Evolutionary conservation across 495 filamentous ascomycete species (phyloP), one percentile per base, ranked within the genome.

Genomic region (Pseudevernia furfuracea): DNA sequence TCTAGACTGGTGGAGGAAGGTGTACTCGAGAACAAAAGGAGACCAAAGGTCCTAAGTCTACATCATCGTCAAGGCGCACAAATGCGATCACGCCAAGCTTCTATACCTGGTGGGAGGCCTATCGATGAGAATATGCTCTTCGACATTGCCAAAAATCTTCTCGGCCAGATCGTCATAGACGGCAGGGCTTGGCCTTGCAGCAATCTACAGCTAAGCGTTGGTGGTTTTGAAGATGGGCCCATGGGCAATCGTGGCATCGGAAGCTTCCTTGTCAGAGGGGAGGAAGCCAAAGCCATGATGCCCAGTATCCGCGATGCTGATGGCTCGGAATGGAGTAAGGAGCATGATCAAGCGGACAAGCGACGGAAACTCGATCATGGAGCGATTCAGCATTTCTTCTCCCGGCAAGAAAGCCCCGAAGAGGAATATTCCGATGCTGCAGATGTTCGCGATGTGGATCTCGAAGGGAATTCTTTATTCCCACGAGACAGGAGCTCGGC

Each of bases 1-100:
- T 86, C 87, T 28, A 85, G 94, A 56, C 80, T 97, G 37, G 88
- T 96, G 9, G 92, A 97, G 67, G 94, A 97, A 74, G 93, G 92
- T 43, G 86, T 96, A 21, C 77, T 95, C 67, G 93, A 96, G 72
- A 87, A 95, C 72, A 91, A 86, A 75, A 84, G 94, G 36, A 82
- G 92, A 62, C 94, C 94, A 8, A 90, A 85, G 72, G 90, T 87
- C 0, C 87, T 96, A 65, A 90, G 88, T 66, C 75, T 98, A 59
- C 88, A 94, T 71, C 86, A 94, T 72, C 81, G 89, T 37, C 82
- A 88, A 71, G 83, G 82, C 37, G 79, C 77, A 4, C 89, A 90
- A 72, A 86, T 84, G 52, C 84, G 86, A 62, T 91, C 87, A 44
- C 85, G 87, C 37, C 85, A 87, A 71, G 77, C 80, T 28, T 84